Evolutionary conservation across 2,329 filamentous ascomycete species (phyloP), one percentile per base, ranked within the genome.

Genomic region (Aureobasidium sp.): DNA sequence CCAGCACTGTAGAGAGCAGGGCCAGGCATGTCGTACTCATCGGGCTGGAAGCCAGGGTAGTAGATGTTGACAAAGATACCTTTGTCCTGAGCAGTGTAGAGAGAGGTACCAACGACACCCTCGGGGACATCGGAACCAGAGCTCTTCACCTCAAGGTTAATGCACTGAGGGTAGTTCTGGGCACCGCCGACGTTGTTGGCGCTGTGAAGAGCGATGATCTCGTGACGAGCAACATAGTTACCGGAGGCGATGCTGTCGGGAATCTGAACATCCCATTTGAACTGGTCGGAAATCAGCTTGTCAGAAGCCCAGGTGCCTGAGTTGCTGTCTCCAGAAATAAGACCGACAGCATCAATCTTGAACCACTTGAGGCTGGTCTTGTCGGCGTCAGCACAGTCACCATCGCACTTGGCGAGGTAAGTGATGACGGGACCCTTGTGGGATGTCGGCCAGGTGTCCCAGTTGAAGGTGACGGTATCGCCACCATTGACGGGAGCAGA

Each of bases 341-440:
- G 77, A 62, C 85, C 85, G 37, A 71, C 76, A 61, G 78, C 78
- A 42, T 81, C 78, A 63, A 88, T 86, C 79, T 88, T 88, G 79
- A 85, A 83, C 72, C 81, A 87, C 65, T 81, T 72, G 33, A 87
- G 77, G 5, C 74, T 69, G 2, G 71, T 73, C 72, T 83, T 82
- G 71, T 82, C 79, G 61, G 80, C 82, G 14, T 48, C 70, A 40
- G 79, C 75, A 71, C 82, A 86, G 70, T 84, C 79, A 24, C 80
- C 82, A 44, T 58, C 54, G 73, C 82, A 85, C 67, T 78, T 78
- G 61, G 85, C 85, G 17, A 87, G 74, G 75, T 87, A 88, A 71
- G 81, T 81, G 65, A 88, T 78, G 67, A 88, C 80, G 9, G 85
- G 85, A 2, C 84, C 84, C 66, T 85, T 78, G 75, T 89, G 83